Evolutionary conservation across 208 protist species (phyloP), one percentile per base, ranked within the genome.

Genomic region (Crithidia expoeki): DNA sequence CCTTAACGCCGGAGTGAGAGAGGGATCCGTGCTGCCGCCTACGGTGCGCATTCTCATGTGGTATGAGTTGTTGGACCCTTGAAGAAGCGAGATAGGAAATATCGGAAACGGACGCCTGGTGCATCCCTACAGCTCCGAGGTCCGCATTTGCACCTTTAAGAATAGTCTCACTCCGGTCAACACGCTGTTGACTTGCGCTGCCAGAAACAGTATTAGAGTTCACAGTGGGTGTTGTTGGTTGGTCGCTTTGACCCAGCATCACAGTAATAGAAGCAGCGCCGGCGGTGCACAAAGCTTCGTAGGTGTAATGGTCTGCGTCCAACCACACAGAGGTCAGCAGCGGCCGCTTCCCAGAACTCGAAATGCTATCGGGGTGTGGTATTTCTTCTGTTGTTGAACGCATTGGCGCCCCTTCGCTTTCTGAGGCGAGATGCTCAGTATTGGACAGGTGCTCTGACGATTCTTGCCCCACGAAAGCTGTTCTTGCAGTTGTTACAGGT

Each of bases 211-310:
- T n/a, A n/a, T n/a, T n/a, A n/a, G n/a, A n/a, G n/a, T n/a, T n/a
- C n/a, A n/a, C n/a, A n/a, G n/a, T n/a, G n/a, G n/a, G n/a, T n/a
- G n/a, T n/a, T n/a, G n/a, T n/a, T n/a, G 16, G 44, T 4, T 40
- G 10, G 30, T 28, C 12, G 34, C 32, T 7, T n/a, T 4, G 32
- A 11, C 10, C 9, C 34, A 44, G 5, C 10, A 30, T 44, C 23
- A 68, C 46, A 3, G 16, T 53, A 33, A 78, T 53, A 28, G 57
- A 23, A 14, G 64, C 56, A 9, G 75, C 76, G 23, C 83, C 83
- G n/a, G 68, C 58, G 7, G 77, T 79, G 68, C 80, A 89, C 9
- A 89, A 60, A 0, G 74, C 33, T 32, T 86, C 84, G 46, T 89
- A 86, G 34, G 84, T 81, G 36, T 65, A 38, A 27, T 47, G 44